Evolutionary conservation across 495 filamentous ascomycete species (phyloP), one percentile per base, ranked within the genome.

Genomic region (Tetracladium setigerum): DNA sequence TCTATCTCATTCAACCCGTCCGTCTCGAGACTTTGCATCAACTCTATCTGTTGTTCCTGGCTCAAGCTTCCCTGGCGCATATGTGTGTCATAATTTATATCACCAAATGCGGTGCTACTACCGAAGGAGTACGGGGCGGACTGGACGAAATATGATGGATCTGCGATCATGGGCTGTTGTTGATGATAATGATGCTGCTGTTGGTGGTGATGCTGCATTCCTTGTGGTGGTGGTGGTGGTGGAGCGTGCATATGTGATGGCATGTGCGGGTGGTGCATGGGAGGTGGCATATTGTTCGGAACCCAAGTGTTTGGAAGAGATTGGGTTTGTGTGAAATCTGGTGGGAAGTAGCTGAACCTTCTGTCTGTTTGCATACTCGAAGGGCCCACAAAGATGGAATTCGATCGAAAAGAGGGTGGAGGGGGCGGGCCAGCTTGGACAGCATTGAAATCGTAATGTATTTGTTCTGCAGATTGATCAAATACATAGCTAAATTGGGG

Each of bases 21-120:
- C 27, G 76, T 71, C 53, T 83, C 81, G 18, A 86, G 61, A 32
- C 76, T 73, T 27, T 74, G 69, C 79, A 86, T 80, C 42, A 88
- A 63, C 65, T 87, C 80, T 35, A 79, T 62, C 61, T 87, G 84
- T 60, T 86, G 80, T 56, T 84, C 72, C 44, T 84, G 79, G 38
- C 76, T 84, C 43, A 88, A 64, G 34, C 81, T 84, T 36, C 79
- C 76, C 35, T 77, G 72, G 9, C 82, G 31, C 48, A 54, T 53
- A 1, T 51, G 44, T n/a, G 30, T 54, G 32, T 54, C 54, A 36
- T 49, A 52, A 18, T 30, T 49, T 19, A 44, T 18, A 5, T 60
- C 44, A 9, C 38, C 36, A 17, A 44, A 60, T 27, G 22, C 22
- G 27, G 53, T 30, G 27, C 44, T 43, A 7, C 50, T n/a, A 0